These are phyloP conservation scores for Tylopilus sp. DNA, from an alignment of 768 basidiomycete species.

Conservation along the genomic window DNA sequence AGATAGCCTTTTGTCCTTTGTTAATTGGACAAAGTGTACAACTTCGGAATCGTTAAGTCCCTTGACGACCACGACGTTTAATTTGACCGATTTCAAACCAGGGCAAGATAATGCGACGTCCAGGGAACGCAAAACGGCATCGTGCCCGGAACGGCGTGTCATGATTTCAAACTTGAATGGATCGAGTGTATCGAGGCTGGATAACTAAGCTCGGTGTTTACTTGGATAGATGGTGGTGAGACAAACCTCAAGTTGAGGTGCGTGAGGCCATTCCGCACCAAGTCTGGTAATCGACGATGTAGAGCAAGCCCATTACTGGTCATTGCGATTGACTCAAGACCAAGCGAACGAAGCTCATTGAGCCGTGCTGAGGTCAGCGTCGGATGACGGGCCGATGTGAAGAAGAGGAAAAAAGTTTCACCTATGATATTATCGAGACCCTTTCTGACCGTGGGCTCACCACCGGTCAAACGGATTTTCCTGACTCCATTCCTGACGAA, in stretches of 20 bases:
- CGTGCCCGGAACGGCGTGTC: slow-evolving; percentile 74
- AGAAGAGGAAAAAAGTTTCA: slow-evolving; percentile 30
- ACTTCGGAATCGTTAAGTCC: slow-evolving; percentile 82
- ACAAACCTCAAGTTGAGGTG: slow-evolving; percentile 65
- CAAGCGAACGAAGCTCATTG: slow-evolving; percentile 54
- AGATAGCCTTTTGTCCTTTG: slow-evolving; percentile 56
- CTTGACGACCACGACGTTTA: slow-evolving; percentile 82
- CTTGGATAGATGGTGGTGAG: not conserved
- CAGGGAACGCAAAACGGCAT: slow-evolving; percentile 67
- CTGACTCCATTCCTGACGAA: slow-evolving; percentile 82
- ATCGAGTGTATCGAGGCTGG: slow-evolving; percentile 79
- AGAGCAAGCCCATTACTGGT: slow-evolving; percentile 81
- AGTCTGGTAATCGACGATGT: slow-evolving; percentile 63
- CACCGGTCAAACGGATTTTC: slow-evolving; percentile 86
- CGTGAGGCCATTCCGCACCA: slow-evolving; percentile 70
- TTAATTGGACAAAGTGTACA: slow-evolving; percentile 74
- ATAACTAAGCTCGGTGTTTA: slow-evolving; percentile 5
- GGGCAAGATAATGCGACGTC: slow-evolving; percentile 55
- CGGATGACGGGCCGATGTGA: not conserved
- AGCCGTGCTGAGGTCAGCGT: slow-evolving; percentile 46
- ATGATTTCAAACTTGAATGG: slow-evolving; percentile 87
- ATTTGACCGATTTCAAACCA: slow-evolving; percentile 59
- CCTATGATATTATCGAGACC: slow-evolving; percentile 69
- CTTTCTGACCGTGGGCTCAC: slow-evolving; percentile 83
- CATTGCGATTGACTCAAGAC: slow-evolving; percentile 77